Evolutionary conservation across 2,329 filamentous ascomycete species (phyloP), one percentile per base, ranked within the genome.

Genomic region (Phoma sp.): DNA sequence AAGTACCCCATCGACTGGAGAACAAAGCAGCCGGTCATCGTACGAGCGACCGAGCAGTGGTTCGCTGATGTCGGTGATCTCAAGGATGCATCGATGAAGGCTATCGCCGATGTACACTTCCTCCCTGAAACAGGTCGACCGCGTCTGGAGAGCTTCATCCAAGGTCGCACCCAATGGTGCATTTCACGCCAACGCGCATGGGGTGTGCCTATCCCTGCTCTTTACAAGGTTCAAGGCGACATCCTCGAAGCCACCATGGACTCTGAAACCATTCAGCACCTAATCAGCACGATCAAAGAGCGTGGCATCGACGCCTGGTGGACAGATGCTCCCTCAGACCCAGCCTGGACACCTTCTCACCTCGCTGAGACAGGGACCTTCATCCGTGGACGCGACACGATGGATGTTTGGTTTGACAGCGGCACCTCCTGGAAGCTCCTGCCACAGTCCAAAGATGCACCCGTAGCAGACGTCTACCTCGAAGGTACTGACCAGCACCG

Each of bases 371-470:
- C 77, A 5, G 77, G 81, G 3, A 73, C 77, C 5, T 95, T 89
- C 69, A 80, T 84, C 40, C 88, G 95, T 58, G 93, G 93, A 12
- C 90, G 82, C 36, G 95, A 99, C 68, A 99, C 95, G 0, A 99
- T 99, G 95, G 95, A 99, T 74, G 95, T 99, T 9, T 99, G 95
- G 95, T 99, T 99, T 65, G 95, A 99, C 74, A 98, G 95, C 62
- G 95, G 95, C 5, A 96, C 90, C 42, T 96, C 92, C 68, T 99
- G 95, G 95, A 89, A 84, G 2, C 57, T 75, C 3, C 73, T 74
- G 21, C 68, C 64, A 7, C 71, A 63, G 26, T 65, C 55, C 28
- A 57, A 54, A 6, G 69, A 74, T 23, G 60, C 71, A 48, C 61
- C 87, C 73, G 57, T 80, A 20, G 92, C 92, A 0, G 92, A 99